Base-by-base conservation (phyloP, 805 yeast genomes). In the Clavispora fructus region DNA sequence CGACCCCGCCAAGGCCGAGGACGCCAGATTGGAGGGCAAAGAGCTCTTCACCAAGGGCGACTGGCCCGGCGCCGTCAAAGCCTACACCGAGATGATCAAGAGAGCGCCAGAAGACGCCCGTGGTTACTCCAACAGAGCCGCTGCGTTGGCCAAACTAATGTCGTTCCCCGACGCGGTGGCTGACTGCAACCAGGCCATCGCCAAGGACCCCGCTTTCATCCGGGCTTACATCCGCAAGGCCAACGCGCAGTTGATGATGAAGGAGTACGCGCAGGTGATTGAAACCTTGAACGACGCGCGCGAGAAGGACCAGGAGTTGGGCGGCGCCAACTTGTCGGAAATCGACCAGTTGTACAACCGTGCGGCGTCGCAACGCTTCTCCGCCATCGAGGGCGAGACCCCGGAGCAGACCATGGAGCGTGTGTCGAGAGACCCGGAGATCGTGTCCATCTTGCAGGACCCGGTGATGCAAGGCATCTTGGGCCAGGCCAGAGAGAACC, bases 141-240 rank as follows among this genome's bases (percentile, higher is more conserved):
- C 99, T 35, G 96, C 96, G 1, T 79, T 86, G 63, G 84, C 96
- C 40, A 94, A 94, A 69, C 79, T 94, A 56, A 81, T 92, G 87
- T 88, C 97, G 11, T 94, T 92, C 86, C 97, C 97, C 16, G 98
- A 92, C 56, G 97, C 96, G 14, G 84, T 94, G 47, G 78, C 79
- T 58, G 99, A 94, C 70, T 90, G 97, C 74, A 87, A 92, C 61
- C 65, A 71, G 48, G 99, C 99, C 32, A 87, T 94, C 58, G 81
- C 79, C 63, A 80, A 82, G 56, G 98, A 94, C 67, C 96, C 97
- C 40, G 68, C 73, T 17, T 94, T 94, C 68, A 76, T 92, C 61
- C 87, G 96, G 73, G 99, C 98, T 3, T 94, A 91, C 67, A 87
- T 94, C 55, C 85, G 99, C 73, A 94, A 94, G 75, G 98, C 99